phyloP scores from a whole-genome alignment of 805 yeast species.

The Wickerhamomyces sydowiorum region DNA sequence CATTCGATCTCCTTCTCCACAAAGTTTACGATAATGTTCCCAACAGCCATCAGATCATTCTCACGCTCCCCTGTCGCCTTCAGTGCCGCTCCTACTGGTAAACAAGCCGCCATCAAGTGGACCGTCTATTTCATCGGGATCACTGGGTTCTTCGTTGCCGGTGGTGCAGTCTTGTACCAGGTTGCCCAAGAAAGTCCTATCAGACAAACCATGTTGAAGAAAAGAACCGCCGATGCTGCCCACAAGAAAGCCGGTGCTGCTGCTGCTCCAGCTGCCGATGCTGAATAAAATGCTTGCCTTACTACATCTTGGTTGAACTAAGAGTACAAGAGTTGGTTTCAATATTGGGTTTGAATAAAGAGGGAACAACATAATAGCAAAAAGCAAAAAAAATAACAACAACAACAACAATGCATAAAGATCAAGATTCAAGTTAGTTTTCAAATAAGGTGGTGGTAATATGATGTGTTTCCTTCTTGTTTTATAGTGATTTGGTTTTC shows the following conservation, averaged over 20 bases:
- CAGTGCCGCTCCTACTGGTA: conserved; percentile 7
- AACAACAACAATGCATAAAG: too few species aligned
- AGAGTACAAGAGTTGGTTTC: too few species aligned
- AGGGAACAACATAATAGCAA: neutral
- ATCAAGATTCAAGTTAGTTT: too few species aligned
- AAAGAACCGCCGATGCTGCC: neutral
- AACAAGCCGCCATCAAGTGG: conserved; percentile 13
- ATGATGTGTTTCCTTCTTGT: too few species aligned
- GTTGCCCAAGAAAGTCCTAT: neutral
- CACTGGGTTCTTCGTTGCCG: conserved; percentile 14
- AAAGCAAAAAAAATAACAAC: neutral
- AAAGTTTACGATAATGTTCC: conserved; percentile 16
- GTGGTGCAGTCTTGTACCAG: conserved; percentile 20
- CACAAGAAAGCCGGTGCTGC: neutral
- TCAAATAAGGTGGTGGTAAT: too few species aligned
- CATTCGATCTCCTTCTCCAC: neutral
- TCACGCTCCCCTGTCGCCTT: conserved; percentile 16
- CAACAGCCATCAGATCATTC: conserved; percentile 22
- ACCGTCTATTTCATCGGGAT: conserved; percentile 20
- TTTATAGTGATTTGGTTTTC: neutral
- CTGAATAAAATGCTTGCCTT: neutral
- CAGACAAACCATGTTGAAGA: neutral
- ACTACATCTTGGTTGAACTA: neutral
- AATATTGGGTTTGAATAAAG: too few species aligned
- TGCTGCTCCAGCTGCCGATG: neutral